Base-by-base conservation (phyloP, 2,329 filamentous ascomycete species). In the Talaromyces sp. region DNA sequence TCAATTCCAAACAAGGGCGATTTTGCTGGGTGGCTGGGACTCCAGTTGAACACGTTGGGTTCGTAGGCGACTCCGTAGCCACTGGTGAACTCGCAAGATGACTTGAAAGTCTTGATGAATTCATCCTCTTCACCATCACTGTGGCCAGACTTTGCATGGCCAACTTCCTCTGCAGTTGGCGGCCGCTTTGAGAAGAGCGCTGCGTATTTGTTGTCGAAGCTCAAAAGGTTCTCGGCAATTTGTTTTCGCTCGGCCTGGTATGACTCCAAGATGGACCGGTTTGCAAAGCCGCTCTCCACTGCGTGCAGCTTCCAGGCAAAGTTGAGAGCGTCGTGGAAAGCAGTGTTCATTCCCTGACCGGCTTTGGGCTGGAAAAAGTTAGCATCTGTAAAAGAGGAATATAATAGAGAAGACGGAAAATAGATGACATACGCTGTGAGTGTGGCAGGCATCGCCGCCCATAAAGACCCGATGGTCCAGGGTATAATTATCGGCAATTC, bases 251-350 rank as follows among this genome's bases (percentile, higher is more conserved):
- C 92, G 2, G 83, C 81, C 76, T 97, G 91, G 73, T 97, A 97
- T 0, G 92, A 94, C 63, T 87, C 84, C 56, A 97, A 83, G 19
- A 94, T 81, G 3, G 85, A 84, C 62, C 90, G 88, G 31, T 86
- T 78, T 1, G 91, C 90, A 66, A 96, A 90, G 12, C 91, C 91
- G 27, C 83, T 82, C 72, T 96, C 92, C 10, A 97, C 93, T 38
- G 90, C 87, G 71, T 96, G 92, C 56, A 97, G 90, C 79, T 97
- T 97, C 92, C 92, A 97, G 8, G 92, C 92, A 46, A 97, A 81
- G 74, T 97, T 97, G 62, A 91, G 85, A 0, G 91, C 91, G 68
- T 82, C 80, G 54, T 82, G 74, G 74, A 83, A 83, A 24, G 84
- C 80, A 64, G 83, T 84, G 75, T 84, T 84, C 82, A 84, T 87